Percentiles rank a stretch among this genome's conserved stretches.
phyloP scores from a whole-genome alignment of 306 rosid genomes.

The Malus asiatica region DNA sequence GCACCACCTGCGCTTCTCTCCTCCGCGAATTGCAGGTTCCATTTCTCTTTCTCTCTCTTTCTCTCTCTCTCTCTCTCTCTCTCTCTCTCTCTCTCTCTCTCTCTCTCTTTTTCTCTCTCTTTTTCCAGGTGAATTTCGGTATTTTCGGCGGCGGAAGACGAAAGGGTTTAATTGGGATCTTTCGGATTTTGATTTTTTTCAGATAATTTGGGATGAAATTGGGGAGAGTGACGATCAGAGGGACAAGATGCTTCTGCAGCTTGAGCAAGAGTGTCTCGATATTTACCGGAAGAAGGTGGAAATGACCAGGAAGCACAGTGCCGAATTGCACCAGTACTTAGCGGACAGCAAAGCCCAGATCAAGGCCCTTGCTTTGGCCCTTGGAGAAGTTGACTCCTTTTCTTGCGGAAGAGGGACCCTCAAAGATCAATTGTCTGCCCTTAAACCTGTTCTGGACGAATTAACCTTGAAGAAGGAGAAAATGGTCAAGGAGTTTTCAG shows the following conservation, averaged over 20 bases:
- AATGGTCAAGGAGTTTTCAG: conserved; percentile 50
- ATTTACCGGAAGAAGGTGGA: conserved; percentile 77
- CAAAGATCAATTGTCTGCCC: conserved; percentile 51
- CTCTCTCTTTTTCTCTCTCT: not conserved
- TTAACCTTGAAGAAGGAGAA: conserved; percentile 64
- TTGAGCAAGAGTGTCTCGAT: conserved; percentile 86
- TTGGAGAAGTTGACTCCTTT: conserved; percentile 49
- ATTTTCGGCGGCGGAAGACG: too few species aligned
- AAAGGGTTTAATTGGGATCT: not conserved
- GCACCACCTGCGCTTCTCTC: conserved; percentile 89
- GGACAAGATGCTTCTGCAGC: conserved; percentile 79
- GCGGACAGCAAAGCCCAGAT: conserved; percentile 61
- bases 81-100: not conserved
- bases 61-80: not conserved
- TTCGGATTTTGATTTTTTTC: not conserved
- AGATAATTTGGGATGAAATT: conserved; percentile 93
- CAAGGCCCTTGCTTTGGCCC: conserved; percentile 37
- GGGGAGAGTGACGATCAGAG: conserved; percentile 73
- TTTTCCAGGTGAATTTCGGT: not conserved
- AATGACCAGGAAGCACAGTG: conserved; percentile 63
- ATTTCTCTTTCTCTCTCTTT: not conserved
- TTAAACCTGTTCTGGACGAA: conserved; percentile 60
- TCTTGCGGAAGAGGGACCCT: conserved; percentile 62
- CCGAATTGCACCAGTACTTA: conserved; percentile 50
- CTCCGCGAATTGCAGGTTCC: conserved; percentile 79